Evolutionary conservation across 2,329 filamentous ascomycete species (phyloP), one percentile per base, ranked within the genome.

Genomic region (Ustilaginoidea virens): DNA sequence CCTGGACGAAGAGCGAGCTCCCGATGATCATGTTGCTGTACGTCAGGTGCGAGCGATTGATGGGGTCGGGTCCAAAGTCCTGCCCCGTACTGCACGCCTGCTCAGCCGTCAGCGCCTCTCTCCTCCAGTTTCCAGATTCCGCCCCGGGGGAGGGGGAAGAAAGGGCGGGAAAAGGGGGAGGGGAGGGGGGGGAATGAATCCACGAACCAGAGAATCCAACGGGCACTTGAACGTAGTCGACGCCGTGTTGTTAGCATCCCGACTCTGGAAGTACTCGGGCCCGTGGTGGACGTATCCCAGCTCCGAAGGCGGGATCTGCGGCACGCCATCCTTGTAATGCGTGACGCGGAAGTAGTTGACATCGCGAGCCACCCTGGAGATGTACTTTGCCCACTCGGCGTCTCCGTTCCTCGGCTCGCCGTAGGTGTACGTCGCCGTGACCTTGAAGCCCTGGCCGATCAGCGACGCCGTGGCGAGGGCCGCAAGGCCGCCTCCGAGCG

Each of bases 221-320:
- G 10, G 11, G 24, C 29, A 31, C 19, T 27, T 27, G 13, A 27
- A 18, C n/a, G 24, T 31, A 4, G 29, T 26, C 14, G 17, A 10
- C 7, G 24, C 29, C 9, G 17, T 23, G 23, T 31, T 31, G 17
- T 11, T n/a, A 5, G 16, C n/a, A 7, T 13, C 17, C 29, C 27
- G 17, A 24, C 29, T 27, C 24, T 27, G 23, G 16, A 12, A 31
- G 20, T 31, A 31, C 25, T 31, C 29, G 6, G 23, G 13, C 9
- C 29, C 24, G 18, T 31, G 29, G n/a, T 31, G 29, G 9, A 25
- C 24, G n/a, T 31, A 31, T 12, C 29, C 29, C 4, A 31, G 24
- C 13, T 17, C 5, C 4, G 17, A 14, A 23, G 29, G 29, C 11
- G 29, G 29, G 14, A 31, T 21, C 16, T 31, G 29, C 8, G 29